Evolutionary conservation across 164 flowering plant species (phyloP).

Genomic region (Vitis rupestris): DNA sequence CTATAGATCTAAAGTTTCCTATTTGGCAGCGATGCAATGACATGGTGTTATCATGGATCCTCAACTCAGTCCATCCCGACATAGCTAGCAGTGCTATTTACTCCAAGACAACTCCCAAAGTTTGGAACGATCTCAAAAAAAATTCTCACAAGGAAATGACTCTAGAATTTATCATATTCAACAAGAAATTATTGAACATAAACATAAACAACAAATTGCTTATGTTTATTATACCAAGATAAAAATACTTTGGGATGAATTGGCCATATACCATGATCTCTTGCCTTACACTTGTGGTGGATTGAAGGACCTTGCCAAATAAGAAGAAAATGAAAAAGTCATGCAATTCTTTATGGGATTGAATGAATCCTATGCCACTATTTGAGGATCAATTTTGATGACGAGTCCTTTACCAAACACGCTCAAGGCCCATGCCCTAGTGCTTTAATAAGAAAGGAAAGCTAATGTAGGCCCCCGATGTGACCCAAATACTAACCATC

Average conservation of each 20-base stretch:
- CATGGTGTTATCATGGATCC: constrained; percentile 1
- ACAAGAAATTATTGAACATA: not conserved
- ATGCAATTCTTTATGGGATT: not conserved
- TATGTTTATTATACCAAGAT: not conserved
- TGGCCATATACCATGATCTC: not conserved
- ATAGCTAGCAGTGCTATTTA: not conserved
- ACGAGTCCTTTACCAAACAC: too few species aligned
- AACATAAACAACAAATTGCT: not conserved
- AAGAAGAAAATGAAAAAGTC: not conserved
- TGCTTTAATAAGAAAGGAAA: too few species aligned
- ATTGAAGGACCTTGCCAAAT: not conserved
- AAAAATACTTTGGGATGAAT: too few species aligned
- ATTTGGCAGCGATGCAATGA: not conserved
- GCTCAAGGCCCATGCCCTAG: not conserved
- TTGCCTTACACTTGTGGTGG: not conserved
- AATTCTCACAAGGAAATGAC: not conserved
- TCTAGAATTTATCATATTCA: not conserved
- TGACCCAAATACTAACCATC: too few species aligned
- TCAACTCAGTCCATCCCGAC: not conserved
- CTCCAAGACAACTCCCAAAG: not conserved
- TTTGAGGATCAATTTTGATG: too few species aligned
- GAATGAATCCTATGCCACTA: too few species aligned
- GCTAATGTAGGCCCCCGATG: too few species aligned
- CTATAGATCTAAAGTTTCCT: too few species aligned
- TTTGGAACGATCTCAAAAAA: not conserved